Evolutionary conservation across 2,329 filamentous ascomycete genomes (phyloP).

Genomic region (Exophiala sp.): DNA sequence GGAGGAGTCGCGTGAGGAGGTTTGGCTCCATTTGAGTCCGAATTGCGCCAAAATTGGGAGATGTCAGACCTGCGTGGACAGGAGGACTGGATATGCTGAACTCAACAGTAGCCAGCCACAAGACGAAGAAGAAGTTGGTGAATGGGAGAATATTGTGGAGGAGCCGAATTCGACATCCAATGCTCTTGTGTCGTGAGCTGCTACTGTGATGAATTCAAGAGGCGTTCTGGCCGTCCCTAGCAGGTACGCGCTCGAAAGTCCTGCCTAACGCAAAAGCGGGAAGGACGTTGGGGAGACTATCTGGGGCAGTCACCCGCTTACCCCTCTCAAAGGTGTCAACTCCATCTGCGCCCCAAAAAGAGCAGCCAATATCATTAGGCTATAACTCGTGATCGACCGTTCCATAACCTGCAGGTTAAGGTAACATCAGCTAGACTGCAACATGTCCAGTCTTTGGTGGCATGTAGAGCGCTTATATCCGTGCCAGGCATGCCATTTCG

Average conservation of each 20-base stretch:
- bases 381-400: background rate
- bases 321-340: background rate
- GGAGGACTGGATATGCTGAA: background rate
- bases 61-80: constrained; percentile 12
- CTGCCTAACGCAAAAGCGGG: too few species aligned
- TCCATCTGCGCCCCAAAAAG: too few species aligned
- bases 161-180: background rate
- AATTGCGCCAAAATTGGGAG: constrained; percentile 4
- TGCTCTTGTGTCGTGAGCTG: too few species aligned
- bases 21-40: constrained; percentile 26
- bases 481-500: too few species aligned
- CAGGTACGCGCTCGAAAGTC: too few species aligned
- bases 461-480: background rate
- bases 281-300: background rate
- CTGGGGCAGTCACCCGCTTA: background rate
- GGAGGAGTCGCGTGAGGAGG: constrained; percentile 10
- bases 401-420: background rate
- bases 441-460: background rate
- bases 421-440: background rate
- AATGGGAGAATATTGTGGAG: background rate
- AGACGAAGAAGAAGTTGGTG: background rate
- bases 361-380: too few species aligned
- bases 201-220: too few species aligned
- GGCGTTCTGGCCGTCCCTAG: too few species aligned
- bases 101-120: too few species aligned